Base-by-base conservation (phyloP, 2,329 filamentous ascomycete species). In the Penicillium sp. region DNA sequence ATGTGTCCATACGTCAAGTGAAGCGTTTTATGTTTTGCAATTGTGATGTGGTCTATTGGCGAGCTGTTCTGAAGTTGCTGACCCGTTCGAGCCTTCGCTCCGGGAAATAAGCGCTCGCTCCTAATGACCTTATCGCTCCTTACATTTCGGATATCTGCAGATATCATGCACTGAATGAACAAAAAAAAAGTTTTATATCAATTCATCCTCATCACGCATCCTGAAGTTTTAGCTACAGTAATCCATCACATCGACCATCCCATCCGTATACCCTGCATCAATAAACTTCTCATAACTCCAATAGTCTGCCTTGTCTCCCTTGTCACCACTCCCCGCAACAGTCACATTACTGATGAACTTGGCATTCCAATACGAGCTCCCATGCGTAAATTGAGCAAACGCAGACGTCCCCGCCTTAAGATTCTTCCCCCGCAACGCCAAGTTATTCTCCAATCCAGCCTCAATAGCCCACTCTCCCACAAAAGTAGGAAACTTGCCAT, bases 391-490 rank as follows among this genome's bases (percentile, higher is more conserved):
- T 18, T 54, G 47, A 8, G 33, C 41, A 39, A 51, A 62, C 16
- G 51, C 50, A 9, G 44, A 47, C 13, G 64, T 39, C 1, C 64
- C 62, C 3, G 54, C 52, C 13, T 50, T 51, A 9, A 66, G 28
- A 44, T 56, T 61, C 42, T 49, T 29, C 26, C 52, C 49, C 7
- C 59, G 42, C n/a, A 61, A 24, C 2, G 47, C 56, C 16, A 64
- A 45, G 9, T 49, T 49, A 29, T 65, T 65, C 21, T 45, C 44
- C 10, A 29, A 50, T 21, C 45, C 51, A 12, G 60, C 46, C 31
- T 65, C 50, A 10, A 67, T 62, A 3, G 61, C 49, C 62, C 61
- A 65, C 48, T 65, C 63, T 12, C 55, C 61, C 9, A 65, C 56
- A 48, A 63, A 66, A 12, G 56, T 60, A 8, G 61, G 62, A 39